Evolutionary conservation across 192 early-diverging fungal species (phyloP).

Genomic region (Umbelopsis ramanniana): DNA sequence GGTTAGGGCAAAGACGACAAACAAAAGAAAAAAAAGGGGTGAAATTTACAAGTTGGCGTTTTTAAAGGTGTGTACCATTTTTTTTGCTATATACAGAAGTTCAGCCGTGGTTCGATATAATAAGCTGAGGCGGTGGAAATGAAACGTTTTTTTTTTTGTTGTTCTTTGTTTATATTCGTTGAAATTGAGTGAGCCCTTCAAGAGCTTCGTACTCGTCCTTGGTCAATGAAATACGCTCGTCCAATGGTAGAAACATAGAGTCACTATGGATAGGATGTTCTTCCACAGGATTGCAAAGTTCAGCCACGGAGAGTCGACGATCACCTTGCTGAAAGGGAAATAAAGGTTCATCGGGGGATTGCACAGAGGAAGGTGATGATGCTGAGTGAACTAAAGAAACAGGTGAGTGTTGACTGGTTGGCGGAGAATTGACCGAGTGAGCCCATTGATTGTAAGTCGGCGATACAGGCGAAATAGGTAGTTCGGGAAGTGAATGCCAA

Average conservation of each 20-base stretch:
- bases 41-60: neutral
- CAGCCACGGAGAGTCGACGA: slow-evolving; percentile 33
- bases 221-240: slow-evolving; percentile 15
- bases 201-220: slow-evolving; percentile 17
- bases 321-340: neutral
- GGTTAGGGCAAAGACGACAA: neutral
- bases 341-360: slow-evolving; percentile 14
- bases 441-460: slow-evolving; percentile 9
- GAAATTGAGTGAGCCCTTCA: slow-evolving; percentile 1
- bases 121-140: neutral
- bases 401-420: slow-evolving; percentile 20
- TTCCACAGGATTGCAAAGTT: slow-evolving; percentile 36
- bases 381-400: slow-evolving; percentile 2
- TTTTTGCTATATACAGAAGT: neutral
- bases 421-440: neutral
- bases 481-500: slow-evolving; percentile 15
- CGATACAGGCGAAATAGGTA: slow-evolving; percentile 10
- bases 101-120: neutral
- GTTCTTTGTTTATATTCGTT: slow-evolving; percentile 8
- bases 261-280: neutral
- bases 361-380: neutral
- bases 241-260: slow-evolving; percentile 7
- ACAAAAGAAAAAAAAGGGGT: neutral
- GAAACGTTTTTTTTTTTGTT: too few relatives aligned
- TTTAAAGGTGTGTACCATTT: neutral